These are phyloP conservation scores for Fusarium luffae DNA, from an alignment of 2,329 filamentous ascomycete genomes.

Conservation along the genomic window DNA sequence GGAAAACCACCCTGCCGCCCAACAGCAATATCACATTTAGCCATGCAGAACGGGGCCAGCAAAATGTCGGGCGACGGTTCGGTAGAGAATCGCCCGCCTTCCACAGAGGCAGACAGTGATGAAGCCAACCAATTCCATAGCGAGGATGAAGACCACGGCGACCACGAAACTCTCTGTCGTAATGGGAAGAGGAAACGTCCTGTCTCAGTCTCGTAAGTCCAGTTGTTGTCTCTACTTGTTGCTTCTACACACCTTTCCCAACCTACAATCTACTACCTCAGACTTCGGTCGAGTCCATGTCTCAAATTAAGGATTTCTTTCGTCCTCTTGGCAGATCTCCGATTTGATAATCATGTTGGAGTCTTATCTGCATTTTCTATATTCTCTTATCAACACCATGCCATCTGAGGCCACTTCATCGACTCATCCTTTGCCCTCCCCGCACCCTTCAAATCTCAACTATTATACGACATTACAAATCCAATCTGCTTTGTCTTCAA, in stretches of 20 bases:
- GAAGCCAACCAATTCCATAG: slow-evolving; percentile 48
- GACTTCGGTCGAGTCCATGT: slow-evolving; percentile 13
- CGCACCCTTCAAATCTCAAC: slow-evolving; percentile 25
- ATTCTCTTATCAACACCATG: slow-evolving; percentile 36
- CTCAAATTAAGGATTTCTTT: slow-evolving; percentile 7
- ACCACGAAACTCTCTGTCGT: slow-evolving; percentile 50
- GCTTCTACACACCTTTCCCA: slow-evolving; percentile 22
- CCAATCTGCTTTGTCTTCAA: slow-evolving; percentile 31
- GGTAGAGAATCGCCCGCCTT: slow-evolving; percentile 49
- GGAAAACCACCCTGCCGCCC: slow-evolving; percentile 15
- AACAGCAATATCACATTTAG: slow-evolving; percentile 20
- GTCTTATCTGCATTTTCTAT: slow-evolving; percentile 39
- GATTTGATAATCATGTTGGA: slow-evolving; percentile 32
- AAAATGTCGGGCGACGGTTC: slow-evolving; percentile 44
- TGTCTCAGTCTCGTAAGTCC: slow-evolving; percentile 67
- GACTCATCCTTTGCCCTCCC: slow-evolving; percentile 32
- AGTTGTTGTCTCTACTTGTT: slow-evolving; percentile 19
- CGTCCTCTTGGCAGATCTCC: slow-evolving; percentile 11
- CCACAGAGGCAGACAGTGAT: slow-evolving; percentile 59
- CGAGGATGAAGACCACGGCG: slow-evolving; percentile 61
- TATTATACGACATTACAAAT: slow-evolving; percentile 16
- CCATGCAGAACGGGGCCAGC: slow-evolving; percentile 46
- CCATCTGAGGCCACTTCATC: slow-evolving; percentile 28
- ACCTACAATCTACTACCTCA: slow-evolving; percentile 3
- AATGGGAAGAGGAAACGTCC: slow-evolving; percentile 68